Base-by-base conservation (phyloP, 2,329 filamentous ascomycete species). In the Fusarium gaditjirri region DNA sequence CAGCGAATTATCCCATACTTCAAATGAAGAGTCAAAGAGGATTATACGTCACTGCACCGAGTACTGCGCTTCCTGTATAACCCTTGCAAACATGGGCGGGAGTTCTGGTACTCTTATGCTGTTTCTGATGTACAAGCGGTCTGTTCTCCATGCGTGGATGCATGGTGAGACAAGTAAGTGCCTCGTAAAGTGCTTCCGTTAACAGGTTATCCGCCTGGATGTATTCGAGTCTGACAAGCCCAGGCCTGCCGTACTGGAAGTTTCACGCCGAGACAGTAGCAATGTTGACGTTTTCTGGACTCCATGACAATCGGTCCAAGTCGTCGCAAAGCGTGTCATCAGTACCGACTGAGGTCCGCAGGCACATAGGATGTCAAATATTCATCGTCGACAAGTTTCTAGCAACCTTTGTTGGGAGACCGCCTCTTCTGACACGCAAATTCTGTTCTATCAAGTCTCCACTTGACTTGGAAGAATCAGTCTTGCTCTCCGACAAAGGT, bases 151-250 rank as follows among this genome's bases (percentile, higher is more conserved):
- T 33, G 46, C 44, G 3, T 59, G 56, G 35, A 27, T 59, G 56
- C 35, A 59, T 17, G 56, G 56, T 1, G 56, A 59, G 14, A 59
- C 56, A 4, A 59, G 56, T 54, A n/a, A 53, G 56, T 33, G 14
- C 12, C 12, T 12, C 12, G 5, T 33, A 33, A 33, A 33, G 12
- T 14, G 31, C 31, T 33, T 33, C 31, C 5, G 6, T 33, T 33
- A 4, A 4, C 5, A 14, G 12, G 31, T 33, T 33, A 14, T 14
- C 31, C 31, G 31, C 31, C 31, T 33, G 31, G 31, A 33, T 33
- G 12, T 33, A 33, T 14, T 33, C 2, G 33, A 33, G 13, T 33
- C 33, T 33, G 33, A 33, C 13, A 6, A 16, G 33, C 13, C 13
- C 33, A 52, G 55, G 55, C 4, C 16, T 58, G 4, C 55, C 44